Evolutionary conservation across 1,284 basidiomycete genomes (phyloP).

Genomic region (Trametes hirsuta): DNA sequence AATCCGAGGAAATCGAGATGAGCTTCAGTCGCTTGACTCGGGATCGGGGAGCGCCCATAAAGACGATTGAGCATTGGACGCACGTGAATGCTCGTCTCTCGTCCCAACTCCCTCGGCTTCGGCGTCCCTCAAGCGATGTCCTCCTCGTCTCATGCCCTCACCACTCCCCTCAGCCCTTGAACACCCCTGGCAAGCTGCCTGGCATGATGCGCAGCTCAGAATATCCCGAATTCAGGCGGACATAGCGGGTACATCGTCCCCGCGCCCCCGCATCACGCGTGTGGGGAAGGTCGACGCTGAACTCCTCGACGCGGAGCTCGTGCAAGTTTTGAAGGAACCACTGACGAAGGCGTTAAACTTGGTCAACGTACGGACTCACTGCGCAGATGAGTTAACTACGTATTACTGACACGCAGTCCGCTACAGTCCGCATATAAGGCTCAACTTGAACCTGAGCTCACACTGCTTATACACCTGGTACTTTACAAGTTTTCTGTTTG

Average conservation of each 20-base stretch:
- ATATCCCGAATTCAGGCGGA: slow-evolving; percentile 51
- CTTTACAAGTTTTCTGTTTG: slow-evolving; percentile 88
- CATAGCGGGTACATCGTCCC: slow-evolving; percentile 35
- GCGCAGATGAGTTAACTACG: background rate
- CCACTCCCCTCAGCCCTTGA: slow-evolving; percentile 19
- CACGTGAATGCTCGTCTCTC: slow-evolving; percentile 22
- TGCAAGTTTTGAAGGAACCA: slow-evolving; percentile 84
- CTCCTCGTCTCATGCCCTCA: slow-evolving; percentile 25
- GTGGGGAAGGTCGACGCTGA: slow-evolving; percentile 95
- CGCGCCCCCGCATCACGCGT: slow-evolving; percentile 61
- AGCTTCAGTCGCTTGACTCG: slow-evolving; percentile 21
- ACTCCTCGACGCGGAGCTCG: slow-evolving; percentile 89
- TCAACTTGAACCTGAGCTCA: slow-evolving; percentile 82
- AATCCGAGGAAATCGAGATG: slow-evolving; percentile 20
- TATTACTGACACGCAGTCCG: slow-evolving; percentile 3
- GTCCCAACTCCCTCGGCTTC: background rate
- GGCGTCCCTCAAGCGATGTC: slow-evolving; percentile 12
- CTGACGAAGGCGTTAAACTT: slow-evolving; percentile 74
- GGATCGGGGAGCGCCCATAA: slow-evolving; percentile 6
- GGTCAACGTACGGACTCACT: slow-evolving; percentile 58
- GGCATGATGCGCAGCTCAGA: slow-evolving; percentile 60
- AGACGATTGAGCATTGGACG: slow-evolving; percentile 13
- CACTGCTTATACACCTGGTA: slow-evolving; percentile 73
- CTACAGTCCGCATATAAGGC: slow-evolving; percentile 62
- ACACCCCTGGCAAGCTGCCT: slow-evolving; percentile 60